Evolutionary conservation across 306 rosid species (phyloP).

Genomic region (Mucuna pruriens): DNA sequence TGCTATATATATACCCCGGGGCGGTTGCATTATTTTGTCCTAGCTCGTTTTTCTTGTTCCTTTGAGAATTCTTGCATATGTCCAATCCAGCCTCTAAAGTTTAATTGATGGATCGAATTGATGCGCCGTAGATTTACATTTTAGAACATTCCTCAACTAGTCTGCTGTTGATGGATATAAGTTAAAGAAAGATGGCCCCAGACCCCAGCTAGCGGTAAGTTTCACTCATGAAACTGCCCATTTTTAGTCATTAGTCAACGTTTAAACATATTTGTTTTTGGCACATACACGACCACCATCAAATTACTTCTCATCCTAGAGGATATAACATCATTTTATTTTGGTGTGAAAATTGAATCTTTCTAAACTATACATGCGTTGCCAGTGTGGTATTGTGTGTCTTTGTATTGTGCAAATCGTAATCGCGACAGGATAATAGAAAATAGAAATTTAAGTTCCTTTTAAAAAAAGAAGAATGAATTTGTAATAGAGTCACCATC

Average conservation of each 20-base stretch:
- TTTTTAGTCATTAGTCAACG: background rate
- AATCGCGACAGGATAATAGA: too few relatives aligned
- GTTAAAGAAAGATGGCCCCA: constrained; percentile 32
- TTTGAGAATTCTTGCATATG: constrained; percentile 30
- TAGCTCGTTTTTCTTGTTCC: background rate
- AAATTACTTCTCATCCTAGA: background rate
- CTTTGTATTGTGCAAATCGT: too few relatives aligned
- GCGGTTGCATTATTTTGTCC: constrained; percentile 4
- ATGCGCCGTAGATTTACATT: background rate
- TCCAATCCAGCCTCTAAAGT: constrained; percentile 31
- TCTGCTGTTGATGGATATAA: constrained; percentile 15
- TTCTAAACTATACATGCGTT: background rate
- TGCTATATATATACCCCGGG: background rate
- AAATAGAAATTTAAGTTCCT: too few relatives aligned
- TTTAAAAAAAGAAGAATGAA: too few relatives aligned
- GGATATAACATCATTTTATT: background rate
- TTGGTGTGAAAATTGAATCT: background rate
- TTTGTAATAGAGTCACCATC: too few relatives aligned
- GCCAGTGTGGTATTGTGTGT: background rate
- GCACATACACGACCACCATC: background rate
- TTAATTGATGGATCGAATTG: constrained; percentile 28
- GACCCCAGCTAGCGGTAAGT: background rate
- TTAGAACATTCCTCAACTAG: constrained; percentile 22
- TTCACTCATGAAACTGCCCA: background rate
- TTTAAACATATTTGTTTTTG: background rate